Evolutionary conservation across 331 rosid species (phyloP).

Genomic region (Telfairia occidentalis): DNA sequence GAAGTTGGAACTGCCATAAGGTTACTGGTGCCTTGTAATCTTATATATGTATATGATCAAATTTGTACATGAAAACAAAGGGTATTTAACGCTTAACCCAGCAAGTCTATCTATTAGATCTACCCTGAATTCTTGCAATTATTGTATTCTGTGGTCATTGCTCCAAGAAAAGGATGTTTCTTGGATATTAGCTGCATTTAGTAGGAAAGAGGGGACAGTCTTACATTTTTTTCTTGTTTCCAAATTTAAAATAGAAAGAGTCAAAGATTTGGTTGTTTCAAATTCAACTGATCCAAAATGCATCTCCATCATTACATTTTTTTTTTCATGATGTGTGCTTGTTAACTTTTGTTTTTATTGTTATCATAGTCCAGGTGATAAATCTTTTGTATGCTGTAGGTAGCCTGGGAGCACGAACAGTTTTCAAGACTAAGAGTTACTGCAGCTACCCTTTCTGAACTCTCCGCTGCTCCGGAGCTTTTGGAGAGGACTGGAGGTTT

Average conservation of each 20-base stretch:
- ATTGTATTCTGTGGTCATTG: neutral
- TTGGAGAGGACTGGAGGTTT: constrained; percentile 79
- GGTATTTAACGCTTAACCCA: no score
- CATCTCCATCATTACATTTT: neutral
- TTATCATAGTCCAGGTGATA: constrained; percentile 23
- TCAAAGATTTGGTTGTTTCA: neutral
- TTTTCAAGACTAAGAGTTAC: constrained; percentile 95
- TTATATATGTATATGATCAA: no score
- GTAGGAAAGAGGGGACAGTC: neutral
- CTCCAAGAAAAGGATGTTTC: neutral
- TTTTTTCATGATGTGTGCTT: neutral
- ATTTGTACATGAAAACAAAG: no score
- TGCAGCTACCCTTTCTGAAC: constrained; percentile 87
- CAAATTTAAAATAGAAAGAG: neutral
- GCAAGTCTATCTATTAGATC: no score
- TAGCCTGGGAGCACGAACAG: constrained; percentile 99
- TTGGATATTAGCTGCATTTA: neutral
- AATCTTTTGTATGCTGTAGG: constrained; percentile 54
- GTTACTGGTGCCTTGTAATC: no score
- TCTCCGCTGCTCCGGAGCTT: constrained; percentile 66
- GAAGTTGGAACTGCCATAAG: no score
- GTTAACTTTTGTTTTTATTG: constrained; percentile 3
- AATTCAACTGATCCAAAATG: neutral
- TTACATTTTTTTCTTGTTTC: neutral
- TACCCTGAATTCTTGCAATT: neutral